Percentiles rank a stretch among this genome's conserved stretches.
Evolutionary conservation across 305 asterid genomes (phyloP).

Genomic region (Fraxinus angustifolia): DNA sequence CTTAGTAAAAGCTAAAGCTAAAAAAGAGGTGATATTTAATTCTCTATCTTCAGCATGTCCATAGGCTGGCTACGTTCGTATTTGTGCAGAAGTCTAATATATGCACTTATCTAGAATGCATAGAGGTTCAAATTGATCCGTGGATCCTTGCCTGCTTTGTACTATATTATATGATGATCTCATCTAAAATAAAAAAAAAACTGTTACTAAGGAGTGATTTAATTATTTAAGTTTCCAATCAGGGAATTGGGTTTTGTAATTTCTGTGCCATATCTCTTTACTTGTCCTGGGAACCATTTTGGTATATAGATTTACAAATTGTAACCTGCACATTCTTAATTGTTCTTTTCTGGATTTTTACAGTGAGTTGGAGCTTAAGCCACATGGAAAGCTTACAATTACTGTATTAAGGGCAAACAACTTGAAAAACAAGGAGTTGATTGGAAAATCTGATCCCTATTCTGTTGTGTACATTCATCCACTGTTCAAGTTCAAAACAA

Average conservation of each 20-base stretch:
- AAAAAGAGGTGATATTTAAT: background rate
- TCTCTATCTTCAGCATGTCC: background rate
- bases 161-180: background rate
- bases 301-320: background rate
- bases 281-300: background rate
- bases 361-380: conserved; percentile 98
- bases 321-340: background rate
- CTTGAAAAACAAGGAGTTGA: conserved; percentile 85
- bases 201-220: background rate
- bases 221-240: background rate
- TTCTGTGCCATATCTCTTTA: background rate
- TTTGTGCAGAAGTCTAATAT: background rate
- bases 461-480: conserved; percentile 72
- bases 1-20: background rate
- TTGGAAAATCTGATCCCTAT: conserved; percentile 98
- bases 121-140: background rate
- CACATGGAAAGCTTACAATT: conserved; percentile 76
- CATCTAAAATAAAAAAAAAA: background rate
- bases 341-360: conserved; percentile 18
- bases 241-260: background rate
- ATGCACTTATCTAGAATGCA: background rate
- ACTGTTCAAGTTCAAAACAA: conserved; percentile 81
- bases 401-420: conserved; percentile 64
- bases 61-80: background rate
- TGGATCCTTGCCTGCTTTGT: background rate